These are phyloP conservation scores for Suillus spraguei DNA, from an alignment of 768 basidiomycete species.

Conservation along the genomic window DNA sequence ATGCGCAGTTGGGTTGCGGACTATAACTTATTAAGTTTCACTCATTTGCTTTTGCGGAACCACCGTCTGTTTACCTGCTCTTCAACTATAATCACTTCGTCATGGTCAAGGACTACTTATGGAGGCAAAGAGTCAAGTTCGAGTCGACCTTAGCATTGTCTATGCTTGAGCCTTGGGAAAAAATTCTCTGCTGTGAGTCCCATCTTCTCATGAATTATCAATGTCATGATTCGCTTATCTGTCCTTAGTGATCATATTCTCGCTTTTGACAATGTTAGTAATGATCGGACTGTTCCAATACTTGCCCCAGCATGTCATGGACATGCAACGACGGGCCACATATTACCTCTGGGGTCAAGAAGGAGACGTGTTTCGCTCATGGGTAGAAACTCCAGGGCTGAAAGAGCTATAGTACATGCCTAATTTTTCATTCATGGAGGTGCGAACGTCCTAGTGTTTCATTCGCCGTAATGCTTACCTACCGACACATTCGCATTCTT, in stretches of 20 bases:
- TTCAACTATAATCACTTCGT: constrained; percentile 13
- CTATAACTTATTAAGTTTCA: not conserved
- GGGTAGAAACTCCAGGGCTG: constrained; percentile 30
- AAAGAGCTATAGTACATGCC: constrained; percentile 28
- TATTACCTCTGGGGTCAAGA: constrained; percentile 70
- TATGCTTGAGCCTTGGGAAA: constrained; percentile 76
- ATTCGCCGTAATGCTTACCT: not conserved
- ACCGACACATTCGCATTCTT: not conserved
- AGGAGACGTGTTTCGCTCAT: constrained; percentile 32
- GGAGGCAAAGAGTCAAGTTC: constrained; percentile 35
- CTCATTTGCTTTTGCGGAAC: not conserved
- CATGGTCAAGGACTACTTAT: constrained; percentile 33
- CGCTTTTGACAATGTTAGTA: constrained; percentile 45
- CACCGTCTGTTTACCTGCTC: not conserved
- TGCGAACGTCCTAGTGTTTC: too few relatives aligned
- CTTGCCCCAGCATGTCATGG: constrained; percentile 58
- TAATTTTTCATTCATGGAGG: not conserved
- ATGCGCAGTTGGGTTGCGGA: not conserved
- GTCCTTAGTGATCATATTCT: constrained; percentile 44
- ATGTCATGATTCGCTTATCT: not conserved
- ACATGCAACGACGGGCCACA: constrained; percentile 54
- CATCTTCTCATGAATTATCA: not conserved
- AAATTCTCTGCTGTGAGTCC: constrained; percentile 55
- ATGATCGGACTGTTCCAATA: constrained; percentile 56
- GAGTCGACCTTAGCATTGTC: constrained; percentile 62